Evolutionary conservation across 73 alveolate species (phyloP), one percentile per base, ranked within the genome.

Genomic region (Uronychia setigera): DNA sequence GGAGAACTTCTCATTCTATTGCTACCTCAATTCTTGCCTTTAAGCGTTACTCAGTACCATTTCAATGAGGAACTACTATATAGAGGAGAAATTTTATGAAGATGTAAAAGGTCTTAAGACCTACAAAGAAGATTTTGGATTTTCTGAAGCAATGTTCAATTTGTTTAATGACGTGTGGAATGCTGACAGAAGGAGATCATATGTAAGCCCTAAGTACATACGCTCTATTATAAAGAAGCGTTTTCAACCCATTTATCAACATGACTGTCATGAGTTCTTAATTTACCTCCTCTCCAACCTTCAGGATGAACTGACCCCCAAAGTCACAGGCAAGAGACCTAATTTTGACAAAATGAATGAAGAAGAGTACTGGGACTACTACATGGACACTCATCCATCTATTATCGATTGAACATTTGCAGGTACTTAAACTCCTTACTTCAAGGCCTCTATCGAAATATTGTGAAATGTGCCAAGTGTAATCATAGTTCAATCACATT

Each of bases 201-300:
- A 14, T 78, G 32, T 35, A 33, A 28, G 11, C 46, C 33, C 80
- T 35, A 60, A 27, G 30, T 26, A 87, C 29, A 35, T 59, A 33
- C 1, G 46, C 1, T 57, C 32, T 11, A 32, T 74, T 1, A 35
- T 33, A 32, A 25, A 60, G 31, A 30, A 29, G 81, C 80, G 80
- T 46, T 87, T 87, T 74, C 58, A 87, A 14, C 93, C 93, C 1
- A 86, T 87, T 1, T 75, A 31, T 29, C 58, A 87, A 75, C 93
- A 87, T 80, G 93, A 87, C 77, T 81, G 87, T 33, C 93, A 87
- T 81, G 93, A 87, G 76, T 87, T 87, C 78, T 80, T 87, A 57
- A 74, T 86, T 31, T 80, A 87, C 58, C 29, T 87, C 28, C 35
- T 87, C 81, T 79, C 93, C 26, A 59, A 31, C 33, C 30, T 87